Conservation (phyloP, 2,329 filamentous ascomycete genomes). For the Aspergillus awamori region DNA sequence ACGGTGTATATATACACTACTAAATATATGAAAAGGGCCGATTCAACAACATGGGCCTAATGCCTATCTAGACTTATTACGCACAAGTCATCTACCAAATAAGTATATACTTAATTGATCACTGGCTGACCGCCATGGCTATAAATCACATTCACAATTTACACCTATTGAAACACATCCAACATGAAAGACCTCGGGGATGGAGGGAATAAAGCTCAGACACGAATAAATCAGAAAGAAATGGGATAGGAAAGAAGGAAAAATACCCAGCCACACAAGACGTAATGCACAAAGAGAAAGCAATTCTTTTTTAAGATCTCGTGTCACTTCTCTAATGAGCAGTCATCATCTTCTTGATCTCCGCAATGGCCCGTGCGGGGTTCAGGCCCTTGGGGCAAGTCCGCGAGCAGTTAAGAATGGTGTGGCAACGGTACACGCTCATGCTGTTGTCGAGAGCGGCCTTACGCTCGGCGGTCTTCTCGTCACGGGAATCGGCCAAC, state of each 20-base stretch:
- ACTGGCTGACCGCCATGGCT: slow-evolving; percentile 12
- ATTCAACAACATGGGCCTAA: too few species aligned
- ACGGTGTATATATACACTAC: too few species aligned
- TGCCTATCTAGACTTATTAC: too few species aligned
- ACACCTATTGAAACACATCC: slow-evolving; percentile 34
- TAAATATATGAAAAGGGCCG: too few species aligned
- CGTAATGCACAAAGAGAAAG: slow-evolving; percentile 17
- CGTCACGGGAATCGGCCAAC: slow-evolving; percentile 92
- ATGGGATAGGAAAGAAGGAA: slow-evolving; percentile 4
- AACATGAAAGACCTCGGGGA: slow-evolving; percentile 26
- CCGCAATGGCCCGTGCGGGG: slow-evolving; percentile 89
- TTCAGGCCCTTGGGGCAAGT: slow-evolving; percentile 99
- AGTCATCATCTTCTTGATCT: slow-evolving; percentile 98
- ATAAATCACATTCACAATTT: slow-evolving; percentile 30
- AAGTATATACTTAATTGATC: slow-evolving; percentile 13
- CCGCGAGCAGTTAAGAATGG: slow-evolving; percentile 96
- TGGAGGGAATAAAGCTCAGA: slow-evolving; percentile 28
- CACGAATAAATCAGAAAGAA: slow-evolving; percentile 12
- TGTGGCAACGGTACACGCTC: slow-evolving; percentile 98
- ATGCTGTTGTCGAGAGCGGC: slow-evolving; percentile 95
- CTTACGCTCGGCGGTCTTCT: slow-evolving; percentile 85
- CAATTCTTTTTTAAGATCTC: slow-evolving; percentile 17
- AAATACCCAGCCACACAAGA: slow-evolving; percentile 10
- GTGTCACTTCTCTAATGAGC: slow-evolving; percentile 26
- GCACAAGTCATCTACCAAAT: too few species aligned